These are phyloP conservation scores for Zopfochytrium polystomum DNA, from an alignment of 371 early-diverging fungal genomes.

Conservation along the genomic window DNA sequence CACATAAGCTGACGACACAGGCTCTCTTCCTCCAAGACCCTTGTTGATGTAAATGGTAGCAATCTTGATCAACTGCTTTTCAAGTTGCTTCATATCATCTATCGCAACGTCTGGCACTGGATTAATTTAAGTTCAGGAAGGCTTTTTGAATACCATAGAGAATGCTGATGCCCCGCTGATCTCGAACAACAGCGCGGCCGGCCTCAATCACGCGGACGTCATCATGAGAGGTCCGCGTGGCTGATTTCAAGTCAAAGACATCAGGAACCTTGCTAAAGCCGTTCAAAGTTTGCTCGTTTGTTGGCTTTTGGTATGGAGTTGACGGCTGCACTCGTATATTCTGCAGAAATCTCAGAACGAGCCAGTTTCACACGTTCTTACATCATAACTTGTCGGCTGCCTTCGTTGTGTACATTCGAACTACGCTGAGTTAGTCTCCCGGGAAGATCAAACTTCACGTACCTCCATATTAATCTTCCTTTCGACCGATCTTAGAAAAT, in stretches of 20 bases:
- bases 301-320: too few species aligned
- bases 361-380: background rate
- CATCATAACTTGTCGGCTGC: too few species aligned
- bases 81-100: constrained; percentile 43
- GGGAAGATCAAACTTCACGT: too few species aligned
- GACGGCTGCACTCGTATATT: background rate
- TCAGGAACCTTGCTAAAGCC: too few species aligned
- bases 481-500: constrained; percentile 53
- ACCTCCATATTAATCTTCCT: constrained; percentile 41
- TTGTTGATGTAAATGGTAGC: constrained; percentile 48
- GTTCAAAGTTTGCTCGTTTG: too few species aligned
- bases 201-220: constrained; percentile 37
- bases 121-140: background rate
- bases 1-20: too few species aligned
- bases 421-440: too few species aligned
- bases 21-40: constrained; percentile 24
- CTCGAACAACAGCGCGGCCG: constrained; percentile 30
- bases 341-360: background rate
- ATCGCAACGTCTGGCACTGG: constrained; percentile 39
- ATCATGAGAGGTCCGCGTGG: constrained; percentile 33
- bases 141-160: constrained; percentile 43
- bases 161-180: constrained; percentile 38
- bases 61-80: constrained; percentile 40
- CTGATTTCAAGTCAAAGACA: too few species aligned
- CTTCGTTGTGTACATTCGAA: too few species aligned